phyloP scores from a whole-genome alignment of 2,329 filamentous ascomycete species.

The Fusarium paranaense region DNA sequence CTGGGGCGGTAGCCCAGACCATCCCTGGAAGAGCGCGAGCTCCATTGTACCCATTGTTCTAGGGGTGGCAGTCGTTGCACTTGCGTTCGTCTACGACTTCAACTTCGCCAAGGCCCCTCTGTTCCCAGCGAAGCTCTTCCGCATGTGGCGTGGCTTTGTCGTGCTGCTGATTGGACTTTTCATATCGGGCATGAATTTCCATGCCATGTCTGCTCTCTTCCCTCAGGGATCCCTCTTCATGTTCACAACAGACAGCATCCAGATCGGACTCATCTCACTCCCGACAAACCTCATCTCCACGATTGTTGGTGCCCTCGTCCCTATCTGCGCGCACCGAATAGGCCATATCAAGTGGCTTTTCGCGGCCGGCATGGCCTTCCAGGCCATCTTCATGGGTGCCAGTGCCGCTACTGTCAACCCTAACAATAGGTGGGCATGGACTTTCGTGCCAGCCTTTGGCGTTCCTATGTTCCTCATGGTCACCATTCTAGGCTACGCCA shows the following conservation, averaged over 20 bases:
- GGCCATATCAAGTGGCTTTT: slow-evolving; percentile 21
- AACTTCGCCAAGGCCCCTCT: slow-evolving; percentile 5
- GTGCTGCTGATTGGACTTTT: slow-evolving; percentile 12
- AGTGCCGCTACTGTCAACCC: slow-evolving; percentile 25
- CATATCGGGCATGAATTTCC: slow-evolving; percentile 24
- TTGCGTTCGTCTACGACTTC: slow-evolving; percentile 18
- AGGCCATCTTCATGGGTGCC: slow-evolving; percentile 21
- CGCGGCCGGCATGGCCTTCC: slow-evolving; percentile 4
- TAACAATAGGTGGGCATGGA: slow-evolving; percentile 24
- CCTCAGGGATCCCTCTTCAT: slow-evolving; percentile 27
- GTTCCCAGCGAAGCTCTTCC: slow-evolving; percentile 4
- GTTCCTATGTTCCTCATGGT: slow-evolving; percentile 23
- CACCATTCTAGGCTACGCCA: slow-evolving; percentile 19
- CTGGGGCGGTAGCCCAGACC: slow-evolving; percentile 5
- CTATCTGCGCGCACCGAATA: slow-evolving; percentile 1
- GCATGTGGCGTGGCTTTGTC: slow-evolving; percentile 3
- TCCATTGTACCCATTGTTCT: neutral
- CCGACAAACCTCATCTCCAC: slow-evolving; percentile 6
- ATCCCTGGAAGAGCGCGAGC: slow-evolving; percentile 21
- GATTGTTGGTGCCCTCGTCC: neutral
- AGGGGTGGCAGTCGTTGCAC: neutral
- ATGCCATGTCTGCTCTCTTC: slow-evolving; percentile 17
- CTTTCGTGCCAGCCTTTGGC: slow-evolving; percentile 24
- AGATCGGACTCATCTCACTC: slow-evolving; percentile 12
- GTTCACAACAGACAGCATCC: slow-evolving; percentile 22